Conservation (phyloP, 2,329 filamentous ascomycete genomes). For the Pezicula rhizophila region DNA sequence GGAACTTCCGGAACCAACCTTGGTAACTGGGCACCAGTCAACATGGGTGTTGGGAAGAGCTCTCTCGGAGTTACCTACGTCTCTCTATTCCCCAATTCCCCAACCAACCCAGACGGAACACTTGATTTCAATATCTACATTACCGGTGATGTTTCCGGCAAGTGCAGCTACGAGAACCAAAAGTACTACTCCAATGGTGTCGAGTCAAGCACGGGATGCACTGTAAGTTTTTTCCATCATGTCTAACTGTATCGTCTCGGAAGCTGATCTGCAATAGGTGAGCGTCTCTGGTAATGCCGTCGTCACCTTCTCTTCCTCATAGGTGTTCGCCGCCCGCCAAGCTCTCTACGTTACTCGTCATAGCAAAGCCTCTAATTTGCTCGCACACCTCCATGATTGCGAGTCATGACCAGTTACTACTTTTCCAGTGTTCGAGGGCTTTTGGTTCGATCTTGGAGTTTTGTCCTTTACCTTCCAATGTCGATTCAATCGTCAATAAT, state of each 20-base stretch:
- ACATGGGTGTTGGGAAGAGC: slow-evolving; percentile 73
- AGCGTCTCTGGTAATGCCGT: slow-evolving; percentile 11
- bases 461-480: slow-evolving; percentile 13
- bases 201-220: slow-evolving; percentile 25
- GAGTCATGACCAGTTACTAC: slow-evolving; percentile 20
- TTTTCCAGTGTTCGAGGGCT: slow-evolving; percentile 11
- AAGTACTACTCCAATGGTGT: slow-evolving; percentile 24
- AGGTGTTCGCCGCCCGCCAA: slow-evolving; percentile 7
- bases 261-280: slow-evolving; percentile 18
- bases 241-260: background rate
- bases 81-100: slow-evolving; percentile 77
- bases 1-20: slow-evolving; percentile 47
- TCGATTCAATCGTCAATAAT: slow-evolving; percentile 18
- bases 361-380: slow-evolving; percentile 16
- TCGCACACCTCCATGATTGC: slow-evolving; percentile 13
- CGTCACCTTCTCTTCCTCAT: slow-evolving; percentile 21
- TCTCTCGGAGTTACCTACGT: slow-evolving; percentile 63
- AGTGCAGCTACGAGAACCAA: slow-evolving; percentile 22
- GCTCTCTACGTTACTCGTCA: slow-evolving; percentile 11
- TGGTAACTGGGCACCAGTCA: slow-evolving; percentile 84
- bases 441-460: slow-evolving; percentile 13
- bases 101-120: slow-evolving; percentile 57
- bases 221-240: slow-evolving; percentile 23
- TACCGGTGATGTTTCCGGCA: slow-evolving; percentile 42
- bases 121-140: slow-evolving; percentile 80